Evolutionary conservation across 371 early-diverging fungal genomes (phyloP).

Genomic region (Blakeslea trispora): DNA sequence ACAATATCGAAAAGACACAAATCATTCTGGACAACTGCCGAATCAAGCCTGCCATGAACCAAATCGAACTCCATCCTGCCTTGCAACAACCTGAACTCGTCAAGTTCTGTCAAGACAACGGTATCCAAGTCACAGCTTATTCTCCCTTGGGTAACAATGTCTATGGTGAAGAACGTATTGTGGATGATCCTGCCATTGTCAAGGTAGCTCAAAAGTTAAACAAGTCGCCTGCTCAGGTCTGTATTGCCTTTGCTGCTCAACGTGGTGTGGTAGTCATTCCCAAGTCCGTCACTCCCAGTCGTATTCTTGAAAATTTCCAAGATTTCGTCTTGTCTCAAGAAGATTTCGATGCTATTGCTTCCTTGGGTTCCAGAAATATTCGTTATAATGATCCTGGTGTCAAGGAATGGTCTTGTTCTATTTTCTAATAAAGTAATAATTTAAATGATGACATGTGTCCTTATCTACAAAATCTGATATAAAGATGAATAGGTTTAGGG

Average conservation of each 20-base stretch:
- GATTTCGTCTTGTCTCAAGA: constrained; percentile 52
- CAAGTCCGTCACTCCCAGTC: constrained; percentile 52
- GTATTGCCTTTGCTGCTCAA: constrained; percentile 78
- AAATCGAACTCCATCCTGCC: constrained; percentile 65
- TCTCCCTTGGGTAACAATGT: constrained; percentile 59
- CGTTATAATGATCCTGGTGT: constrained; percentile 50
- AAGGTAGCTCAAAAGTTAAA: constrained; percentile 63
- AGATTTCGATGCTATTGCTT: constrained; percentile 46
- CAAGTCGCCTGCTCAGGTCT: constrained; percentile 77
- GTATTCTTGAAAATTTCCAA: constrained; percentile 60
- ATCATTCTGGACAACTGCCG: constrained; percentile 52
- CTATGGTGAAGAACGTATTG: constrained; percentile 72
- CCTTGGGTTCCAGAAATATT: constrained; percentile 38
- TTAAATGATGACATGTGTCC: too few relatives aligned
- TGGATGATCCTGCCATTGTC: constrained; percentile 46
- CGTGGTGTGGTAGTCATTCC: constrained; percentile 64
- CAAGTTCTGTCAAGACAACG: constrained; percentile 36
- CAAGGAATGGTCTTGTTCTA: constrained; percentile 39
- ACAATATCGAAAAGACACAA: constrained; percentile 54
- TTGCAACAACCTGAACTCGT: constrained; percentile 49
- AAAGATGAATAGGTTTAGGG: too few relatives aligned
- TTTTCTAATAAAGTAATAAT: constrained; percentile 32
- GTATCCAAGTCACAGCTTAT: constrained; percentile 44
- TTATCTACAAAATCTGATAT: too few relatives aligned
- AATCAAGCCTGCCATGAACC: constrained; percentile 68